These are phyloP conservation scores for Auricularia sp. DNA, from an alignment of 768 basidiomycete genomes.

Conservation along the genomic window DNA sequence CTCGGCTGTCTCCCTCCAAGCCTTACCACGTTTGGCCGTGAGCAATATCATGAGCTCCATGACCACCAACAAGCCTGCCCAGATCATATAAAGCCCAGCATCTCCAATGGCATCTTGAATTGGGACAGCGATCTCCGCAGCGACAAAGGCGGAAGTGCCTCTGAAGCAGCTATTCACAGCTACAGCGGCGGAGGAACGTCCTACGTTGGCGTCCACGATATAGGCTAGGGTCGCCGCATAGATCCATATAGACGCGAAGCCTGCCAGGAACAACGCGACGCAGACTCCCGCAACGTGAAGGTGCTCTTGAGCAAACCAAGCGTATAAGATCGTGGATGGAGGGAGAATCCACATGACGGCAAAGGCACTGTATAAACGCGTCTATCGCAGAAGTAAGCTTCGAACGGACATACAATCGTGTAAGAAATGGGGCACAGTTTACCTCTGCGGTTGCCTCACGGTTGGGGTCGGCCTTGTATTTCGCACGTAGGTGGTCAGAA, in stretches of 20 bases:
- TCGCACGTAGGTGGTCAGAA: slow-evolving; percentile 38
- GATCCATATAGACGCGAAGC: slow-evolving; percentile 60
- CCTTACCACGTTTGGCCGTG: slow-evolving; percentile 45
- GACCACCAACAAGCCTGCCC: slow-evolving; percentile 41
- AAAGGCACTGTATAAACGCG: slow-evolving; percentile 63
- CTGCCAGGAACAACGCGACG: slow-evolving; percentile 59
- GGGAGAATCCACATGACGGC: slow-evolving; percentile 40
- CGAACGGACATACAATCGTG: background rate
- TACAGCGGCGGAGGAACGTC: slow-evolving; percentile 36
- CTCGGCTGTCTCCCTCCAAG: slow-evolving; percentile 48
- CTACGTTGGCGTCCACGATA: slow-evolving; percentile 77
- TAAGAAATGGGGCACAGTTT: background rate
- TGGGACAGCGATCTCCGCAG: slow-evolving; percentile 63
- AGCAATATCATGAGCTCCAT: slow-evolving; percentile 47
- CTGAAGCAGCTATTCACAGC: slow-evolving; percentile 72
- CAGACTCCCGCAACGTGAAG: slow-evolving; percentile 59
- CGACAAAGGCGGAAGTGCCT: slow-evolving; percentile 55
- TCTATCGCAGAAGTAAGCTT: slow-evolving; percentile 29
- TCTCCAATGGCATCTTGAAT: slow-evolving; percentile 59
- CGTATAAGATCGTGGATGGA: slow-evolving; percentile 53
- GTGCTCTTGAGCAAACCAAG: slow-evolving; percentile 59
- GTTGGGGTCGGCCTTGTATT: slow-evolving; percentile 23
- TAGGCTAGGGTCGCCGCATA: slow-evolving; percentile 71
- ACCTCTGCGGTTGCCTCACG: background rate
- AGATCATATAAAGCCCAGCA: slow-evolving; percentile 69